Evolutionary conservation across 2,329 filamentous ascomycete species (phyloP), one percentile per base, ranked within the genome.

Genomic region (Aspergillus arachidicola): DNA sequence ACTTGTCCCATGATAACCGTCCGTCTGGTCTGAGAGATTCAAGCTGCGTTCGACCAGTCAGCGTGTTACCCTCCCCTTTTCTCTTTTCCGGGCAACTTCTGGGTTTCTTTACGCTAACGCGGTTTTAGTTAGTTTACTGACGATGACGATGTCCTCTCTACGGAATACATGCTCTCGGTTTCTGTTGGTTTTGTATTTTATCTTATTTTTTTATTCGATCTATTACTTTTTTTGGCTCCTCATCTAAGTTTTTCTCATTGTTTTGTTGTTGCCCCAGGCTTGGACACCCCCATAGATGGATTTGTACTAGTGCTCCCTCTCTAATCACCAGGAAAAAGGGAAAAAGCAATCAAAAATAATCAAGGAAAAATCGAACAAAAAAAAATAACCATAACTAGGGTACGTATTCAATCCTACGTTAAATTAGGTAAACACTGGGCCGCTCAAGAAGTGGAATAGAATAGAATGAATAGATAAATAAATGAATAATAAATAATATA

Each of bases 11-110:
- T 55, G 34, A 55, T 55, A 55, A 3, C 21, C 11, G 21, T 34
- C n/a, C 30, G 23, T 51, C 23, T 51, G 48, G 30, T 34, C 50
- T 53, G 50, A 55, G 32, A 38, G 51, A 38, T 38, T 55, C 51
- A 26, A 55, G 26, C 30, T 19, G 51, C 51, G 51, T 55, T 55
- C 41, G 32, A 41, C 51, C 51, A 55, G 51, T 55, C 51, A 55
- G 34, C 51, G 21, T 55, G 51, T 38, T 32, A 55, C 51, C 34
- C 34, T 55, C 32, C 34, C 32, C 51, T 55, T 55, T 55, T 55
- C 21, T 36, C 51, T 55, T 16, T 38, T 38, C 51, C 32, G 32
- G 32, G n/a, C 51, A 36, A 12, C 12, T 54, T 36, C 16, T 36
- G n/a, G 51, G 21, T 32, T 55, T 55, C 34, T 55, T 19, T 38